Base-by-base conservation (phyloP, 2,329 filamentous ascomycete genomes). In the Ophidiomyces ophidiicola region DNA sequence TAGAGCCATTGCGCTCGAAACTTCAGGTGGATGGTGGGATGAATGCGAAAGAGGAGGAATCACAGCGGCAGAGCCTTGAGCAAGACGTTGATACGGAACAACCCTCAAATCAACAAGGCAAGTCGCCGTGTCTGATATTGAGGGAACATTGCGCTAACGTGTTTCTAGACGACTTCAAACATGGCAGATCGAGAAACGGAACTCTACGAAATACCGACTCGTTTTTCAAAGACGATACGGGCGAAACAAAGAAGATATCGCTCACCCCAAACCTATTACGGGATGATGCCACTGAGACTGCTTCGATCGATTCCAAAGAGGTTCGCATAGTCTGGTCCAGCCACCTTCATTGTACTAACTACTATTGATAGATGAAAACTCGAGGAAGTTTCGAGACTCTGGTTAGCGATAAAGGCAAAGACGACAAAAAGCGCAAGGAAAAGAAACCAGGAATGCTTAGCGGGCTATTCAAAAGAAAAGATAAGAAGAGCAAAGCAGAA, bases 201-300 rank as follows among this genome's bases (percentile, higher is more conserved):
- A 88, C 82, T 15, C 73, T 94, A 31, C 76, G 88, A 47, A 92
- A 92, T 56, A 88, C 85, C 3, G 88, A 96, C 61, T 94, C 88
- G 1, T 94, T 96, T 68, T 94, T 94, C 69, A 93, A 86, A 60
- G 90, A 96, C 54, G 88, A 98, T 54, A 85, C 76, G 21, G 81
- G 85, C 25, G 90, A 96, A 60, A 94, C 90, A 2, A 86, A 92
- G 61, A 96, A 96, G 66, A 96, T 98, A 49, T 93, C 87, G 0
- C 72, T 98, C 31, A 98, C 90, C 3, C 90, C 90, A 1, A 93
- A 93, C 50, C 64, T 98, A 38, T 67, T 96, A 28, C 78, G 88
- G 29, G 88, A 96, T 49, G 87, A 94, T 47, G 66, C 67, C 7
- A 59, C 47, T 44, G 51, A 43, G 32, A 50, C 42, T 14, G 35